Evolutionary conservation across 1,139 yeast species (phyloP), one percentile per base, ranked within the genome.

Genomic region (Hansenula anomala): DNA sequence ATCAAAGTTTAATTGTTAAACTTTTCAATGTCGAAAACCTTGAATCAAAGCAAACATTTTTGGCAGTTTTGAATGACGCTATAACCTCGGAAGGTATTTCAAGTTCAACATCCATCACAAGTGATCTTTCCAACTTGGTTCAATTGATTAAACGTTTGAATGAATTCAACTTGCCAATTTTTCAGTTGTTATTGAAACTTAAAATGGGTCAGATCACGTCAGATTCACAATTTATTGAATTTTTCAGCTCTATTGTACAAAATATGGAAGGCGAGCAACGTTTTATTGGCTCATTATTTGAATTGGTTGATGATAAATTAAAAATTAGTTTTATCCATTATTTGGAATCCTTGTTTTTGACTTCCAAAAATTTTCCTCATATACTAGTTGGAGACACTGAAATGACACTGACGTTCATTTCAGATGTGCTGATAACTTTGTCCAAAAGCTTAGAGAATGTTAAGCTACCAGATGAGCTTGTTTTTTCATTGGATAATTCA

Each of bases 141-240:
- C 37, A 39, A 14, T 29, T 47, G 12, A 36, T 37, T 9, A 12
- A 36, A 16, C 41, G 32, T 6, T 23, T 52, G n/a, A 68, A 73
- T 44, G 78, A 74, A 38, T 78, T 77, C 55, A 79, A 75, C 49
- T 51, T 80, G 24, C 72, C 78, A 0, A 50, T 77, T 2, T 65
- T 69, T 37, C 87, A 80, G 50, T 55, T 77, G 17, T 54, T 78
- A n/a, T 53, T 68, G 40, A 61, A 61, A 26, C 28, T 51, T 19
- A 39, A 30, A 6, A 25, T 54, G 32, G 35, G 17, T 10, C 25
- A 24, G 6, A n/a, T n/a, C n/a, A 33, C 39, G 1, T 13, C 40
- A 2, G 40, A 41, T 10, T 40, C 38, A 4, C 42, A 40, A 4
- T 36, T 49, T 4, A 10, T 24, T 1, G 13, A 36, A 2, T 39